Evolutionary conservation across 202 grass and related monocot species (phyloP).

Genomic region (Cymbopogon flexuosus): DNA sequence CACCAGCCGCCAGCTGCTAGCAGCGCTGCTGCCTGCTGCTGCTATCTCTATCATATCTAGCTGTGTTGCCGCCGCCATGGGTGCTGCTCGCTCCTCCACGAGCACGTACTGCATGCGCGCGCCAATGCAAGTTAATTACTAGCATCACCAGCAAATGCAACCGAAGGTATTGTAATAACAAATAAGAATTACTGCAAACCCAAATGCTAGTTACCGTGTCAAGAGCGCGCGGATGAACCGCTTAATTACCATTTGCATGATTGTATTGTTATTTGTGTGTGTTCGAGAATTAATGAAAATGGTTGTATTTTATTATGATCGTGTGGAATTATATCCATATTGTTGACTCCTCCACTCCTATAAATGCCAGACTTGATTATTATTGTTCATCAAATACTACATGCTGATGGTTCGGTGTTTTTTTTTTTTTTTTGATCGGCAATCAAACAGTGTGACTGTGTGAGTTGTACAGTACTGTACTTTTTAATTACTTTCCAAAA

Average conservation of each 20-base stretch:
- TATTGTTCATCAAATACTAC: background rate
- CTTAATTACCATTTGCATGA: background rate
- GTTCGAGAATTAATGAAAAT: background rate
- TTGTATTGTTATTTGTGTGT: background rate
- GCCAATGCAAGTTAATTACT: background rate
- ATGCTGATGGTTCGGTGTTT: background rate
- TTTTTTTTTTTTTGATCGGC: background rate
- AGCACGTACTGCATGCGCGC: background rate
- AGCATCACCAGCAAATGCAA: background rate
- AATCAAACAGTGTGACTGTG: too few species aligned
- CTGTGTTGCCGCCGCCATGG: background rate
- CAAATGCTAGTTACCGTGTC: background rate
- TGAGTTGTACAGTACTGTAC: too few species aligned
- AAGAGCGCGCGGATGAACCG: background rate
- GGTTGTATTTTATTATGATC: background rate
- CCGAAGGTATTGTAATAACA: background rate
- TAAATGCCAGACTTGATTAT: background rate
- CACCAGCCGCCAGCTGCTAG: too few species aligned
- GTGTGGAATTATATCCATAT: background rate
- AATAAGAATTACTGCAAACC: background rate
- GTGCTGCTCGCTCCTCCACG: background rate
- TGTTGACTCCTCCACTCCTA: background rate
- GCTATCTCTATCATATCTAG: background rate
- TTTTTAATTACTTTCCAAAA: too few species aligned
- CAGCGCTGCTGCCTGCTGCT: too few species aligned